These are phyloP conservation scores for Rhodomyrtus tomentosa DNA, from an alignment of 345 rosid species.

Conservation along the genomic window DNA sequence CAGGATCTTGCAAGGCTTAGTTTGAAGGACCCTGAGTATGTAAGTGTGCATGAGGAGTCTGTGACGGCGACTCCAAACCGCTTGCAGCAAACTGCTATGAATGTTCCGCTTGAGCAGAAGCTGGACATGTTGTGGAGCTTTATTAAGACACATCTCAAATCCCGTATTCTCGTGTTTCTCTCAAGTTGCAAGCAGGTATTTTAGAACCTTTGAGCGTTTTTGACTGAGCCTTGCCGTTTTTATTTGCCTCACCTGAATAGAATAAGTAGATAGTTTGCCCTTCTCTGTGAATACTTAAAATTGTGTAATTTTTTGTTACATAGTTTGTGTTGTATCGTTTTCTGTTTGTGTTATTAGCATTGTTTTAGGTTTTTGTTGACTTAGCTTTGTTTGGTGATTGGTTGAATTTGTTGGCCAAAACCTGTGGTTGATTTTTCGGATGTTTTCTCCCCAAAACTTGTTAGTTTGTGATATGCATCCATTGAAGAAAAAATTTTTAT, in stretches of 20 bases:
- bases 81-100: constrained; percentile 71
- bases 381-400: background rate
- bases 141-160: constrained; percentile 66
- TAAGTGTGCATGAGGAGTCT: constrained; percentile 83
- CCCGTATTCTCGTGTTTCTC: constrained; percentile 80
- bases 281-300: background rate
- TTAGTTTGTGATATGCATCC: background rate
- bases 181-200: constrained; percentile 89
- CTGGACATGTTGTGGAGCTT: constrained; percentile 92
- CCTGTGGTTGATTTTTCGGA: background rate
- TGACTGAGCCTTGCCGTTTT: background rate
- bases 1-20: constrained; percentile 97
- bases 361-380: background rate
- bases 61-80: constrained; percentile 69
- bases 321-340: background rate
- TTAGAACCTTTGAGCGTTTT: background rate
- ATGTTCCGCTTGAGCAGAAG: constrained; percentile 83
- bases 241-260: background rate
- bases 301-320: background rate
- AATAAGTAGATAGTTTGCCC: background rate
- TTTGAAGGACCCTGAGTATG: constrained; percentile 89
- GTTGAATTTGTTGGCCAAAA: background rate
- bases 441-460: background rate
- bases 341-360: background rate
- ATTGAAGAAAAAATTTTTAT: background rate